Evolutionary conservation across 345 rosid species (phyloP), one percentile per base, ranked within the genome.

Genomic region (Balakata baccata): DNA sequence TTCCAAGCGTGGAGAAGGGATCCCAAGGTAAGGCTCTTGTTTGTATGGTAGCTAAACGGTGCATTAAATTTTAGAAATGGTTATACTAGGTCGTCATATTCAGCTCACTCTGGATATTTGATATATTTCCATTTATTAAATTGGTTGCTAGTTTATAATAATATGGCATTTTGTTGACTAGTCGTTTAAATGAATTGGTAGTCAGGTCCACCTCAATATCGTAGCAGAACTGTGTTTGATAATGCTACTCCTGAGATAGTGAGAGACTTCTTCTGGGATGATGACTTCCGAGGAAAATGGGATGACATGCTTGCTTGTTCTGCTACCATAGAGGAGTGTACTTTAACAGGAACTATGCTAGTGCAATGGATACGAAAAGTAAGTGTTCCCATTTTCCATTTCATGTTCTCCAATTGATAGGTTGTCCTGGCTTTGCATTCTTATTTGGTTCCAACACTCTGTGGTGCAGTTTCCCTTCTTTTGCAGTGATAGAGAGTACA

Each of bases 261-360:
- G 66, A 87, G 98, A 71, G 99, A 95, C 77, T 92, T 94, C 88
- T 94, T 94, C 67, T 94, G 98, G 98, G 98, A 94, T 58, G 98
- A 94, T 79, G 91, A 89, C 49, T 92, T 81, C 72, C 86, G 99
- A 45, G 3, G 71, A 45, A 83, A 88, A 64, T 95, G 99, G 99
- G 99, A 94, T 66, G 91, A 90, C 78, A 92, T 94, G 98, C 88
- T 94, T 68, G 22, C 87, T 70, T 69, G 68, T 64, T 82, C 97
- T 25, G 56, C 81, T 61, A 92, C 84, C 5, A 75, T 88, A 72
- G 93, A 94, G 81, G 82, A 84, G 58, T 94, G 96, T 78, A 85
- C 85, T 20, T 77, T 79, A 62, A 88, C 91, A 0, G 98, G 98
- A 74, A 77, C 90, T 66, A 86, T 90, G 97, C 68, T 86, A 67